Base-by-base conservation (phyloP, 495 filamentous ascomycete genomes). In the Eremomyces bilateralis region DNA sequence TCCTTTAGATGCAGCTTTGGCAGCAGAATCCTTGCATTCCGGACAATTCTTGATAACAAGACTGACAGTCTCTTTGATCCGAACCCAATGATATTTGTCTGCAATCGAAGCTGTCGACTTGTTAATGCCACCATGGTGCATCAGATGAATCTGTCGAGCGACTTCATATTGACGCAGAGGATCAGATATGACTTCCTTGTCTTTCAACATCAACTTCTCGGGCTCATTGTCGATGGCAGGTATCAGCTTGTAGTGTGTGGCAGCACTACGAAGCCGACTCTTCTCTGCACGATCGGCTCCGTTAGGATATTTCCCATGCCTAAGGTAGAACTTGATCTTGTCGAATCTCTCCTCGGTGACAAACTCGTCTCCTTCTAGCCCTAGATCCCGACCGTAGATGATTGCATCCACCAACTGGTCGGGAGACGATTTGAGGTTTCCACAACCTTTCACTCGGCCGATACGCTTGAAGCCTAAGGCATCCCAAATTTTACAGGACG, bases 381-480 rank as follows among this genome's bases (percentile, higher is more conserved):
- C 72, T 12, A 97, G 66, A 45, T 91, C 83, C 17, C 90, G 70
- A 2, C 90, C 88, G 53, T 88, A 97, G 35, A 95, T 91, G 53
- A 95, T 93, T 33, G 88, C 90, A 54, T 97, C 90, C 29, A 95
- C 71, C 29, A 76, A 65, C 41, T 80, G 70, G 39, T 69, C 74
- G 1, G 81, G 80, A 40, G 76, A 71, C 27, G 77, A 81, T 47
- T 75, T 73, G 19, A 97, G 65, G 46, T 75, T 76, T 29, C 90
- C 88, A 42, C 76, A 80, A 22, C 76, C 80, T 46, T 83, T 84
- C 40, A 97, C 75, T 29, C 76, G 71, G 2, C 88, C 90, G 50
- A 97, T 90, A 25, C 88, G 74, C 58, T 97, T 92, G 58, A 97
- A 97, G 20, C 88, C 88, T n/a, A 97, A 65, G 1, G 75, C 80